These are phyloP conservation scores for Lepidium didymum DNA, from an alignment of 345 rosid genomes.

Conservation along the genomic window DNA sequence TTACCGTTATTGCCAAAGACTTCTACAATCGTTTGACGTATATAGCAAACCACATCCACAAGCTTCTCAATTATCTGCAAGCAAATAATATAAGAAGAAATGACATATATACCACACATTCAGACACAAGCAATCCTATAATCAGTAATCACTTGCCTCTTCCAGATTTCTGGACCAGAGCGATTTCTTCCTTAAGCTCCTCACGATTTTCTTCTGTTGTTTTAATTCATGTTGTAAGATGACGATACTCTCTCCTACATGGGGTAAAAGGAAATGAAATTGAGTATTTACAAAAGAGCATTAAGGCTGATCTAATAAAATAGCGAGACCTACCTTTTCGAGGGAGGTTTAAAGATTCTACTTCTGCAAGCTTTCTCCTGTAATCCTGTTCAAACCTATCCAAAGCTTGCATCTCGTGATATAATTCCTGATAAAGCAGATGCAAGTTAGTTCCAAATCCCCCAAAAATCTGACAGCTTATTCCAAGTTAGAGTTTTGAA, in stretches of 20 bases:
- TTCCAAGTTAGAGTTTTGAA: neutral
- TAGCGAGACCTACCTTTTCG: conserved; percentile 39
- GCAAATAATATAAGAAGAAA: neutral
- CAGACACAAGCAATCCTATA: neutral
- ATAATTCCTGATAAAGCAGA: conserved; percentile 47
- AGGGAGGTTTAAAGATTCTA: conserved; percentile 43
- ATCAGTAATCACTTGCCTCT: conserved; percentile 48
- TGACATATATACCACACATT: neutral
- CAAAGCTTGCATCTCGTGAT: conserved; percentile 59
- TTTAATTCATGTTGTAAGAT: conserved; percentile 63
- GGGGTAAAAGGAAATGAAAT: neutral
- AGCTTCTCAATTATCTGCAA: conserved; percentile 70
- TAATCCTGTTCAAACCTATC: conserved; percentile 66
- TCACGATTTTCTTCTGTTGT: conserved; percentile 62
- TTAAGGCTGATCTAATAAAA: neutral
- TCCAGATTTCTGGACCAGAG: conserved; percentile 80
- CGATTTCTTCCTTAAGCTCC: conserved; percentile 73
- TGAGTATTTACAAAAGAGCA: neutral
- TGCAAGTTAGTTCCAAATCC: neutral
- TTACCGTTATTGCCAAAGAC: conserved; percentile 67
- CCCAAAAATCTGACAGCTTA: neutral
- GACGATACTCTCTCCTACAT: conserved; percentile 58
- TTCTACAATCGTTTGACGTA: conserved; percentile 56
- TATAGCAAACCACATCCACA: conserved; percentile 53
- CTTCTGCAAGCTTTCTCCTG: conserved; percentile 46